Base-by-base conservation (phyloP, 768 basidiomycete species). In the Multifurca ochricompacta region DNA sequence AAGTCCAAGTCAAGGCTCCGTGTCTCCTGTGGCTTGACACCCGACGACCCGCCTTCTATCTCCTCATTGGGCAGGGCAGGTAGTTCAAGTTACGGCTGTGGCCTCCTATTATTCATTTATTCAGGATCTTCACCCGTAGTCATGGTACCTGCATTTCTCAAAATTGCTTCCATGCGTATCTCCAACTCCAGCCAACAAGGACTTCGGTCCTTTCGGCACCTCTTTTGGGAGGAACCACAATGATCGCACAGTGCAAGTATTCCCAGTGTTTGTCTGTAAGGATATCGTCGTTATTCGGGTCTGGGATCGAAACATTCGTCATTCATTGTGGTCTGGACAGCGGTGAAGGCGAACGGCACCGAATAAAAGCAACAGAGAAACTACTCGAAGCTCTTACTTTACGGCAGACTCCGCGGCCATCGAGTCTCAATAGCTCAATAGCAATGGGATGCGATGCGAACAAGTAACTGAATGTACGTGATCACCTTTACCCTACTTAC, bases 401-500 rank as follows among this genome's bases (percentile, higher is more conserved):
- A 13, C 54, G 54, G 54, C 43, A 51, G 27, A 39, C 16, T 42
- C 54, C 54, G 54, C n/a, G 18, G 3, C 7, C 30, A 18, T 50
- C 43, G 28, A 28, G 34, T 39, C 28, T 18, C 21, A 5, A 35
- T n/a, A n/a, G n/a, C n/a, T n/a, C n/a, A n/a, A n/a, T n/a, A n/a
- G n/a, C n/a, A n/a, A n/a, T n/a, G n/a, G n/a, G n/a, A 35, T 19
- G 39, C 47, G 40, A 48, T 48, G 45, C 48, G 53, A 54, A 44
- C n/a, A n/a, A 23, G 54, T 55, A 42, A n/a, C n/a, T n/a, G n/a
- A n/a, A 50, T 45, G 36, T 31, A 19, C 34, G 49, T 37, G 54
- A 51, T 25, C n/a, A 32, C n/a, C 27, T 9, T 56, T 43, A 50
- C 50, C 32, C 36, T 23, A 41, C n/a, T 34, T 46, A 47, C 45